Evolutionary conservation across 768 basidiomycete species (phyloP).

Genomic region (Russula abietina): DNA sequence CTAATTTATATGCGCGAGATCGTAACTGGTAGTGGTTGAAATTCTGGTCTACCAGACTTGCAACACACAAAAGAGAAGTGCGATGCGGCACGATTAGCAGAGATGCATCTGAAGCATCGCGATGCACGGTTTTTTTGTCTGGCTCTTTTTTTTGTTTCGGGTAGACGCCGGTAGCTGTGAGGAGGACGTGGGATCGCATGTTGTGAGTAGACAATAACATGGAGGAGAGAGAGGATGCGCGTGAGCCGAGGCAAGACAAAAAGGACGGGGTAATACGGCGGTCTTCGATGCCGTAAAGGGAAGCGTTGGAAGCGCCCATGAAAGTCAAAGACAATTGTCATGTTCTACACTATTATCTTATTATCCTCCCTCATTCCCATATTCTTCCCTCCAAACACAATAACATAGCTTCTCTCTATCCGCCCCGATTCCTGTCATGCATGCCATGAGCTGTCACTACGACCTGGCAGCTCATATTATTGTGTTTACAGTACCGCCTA

Average conservation of each 20-base stretch:
- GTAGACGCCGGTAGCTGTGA: conserved; percentile 7
- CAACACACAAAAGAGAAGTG: too few relatives aligned
- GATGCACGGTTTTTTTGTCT: conserved; percentile 7
- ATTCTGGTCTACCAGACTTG: too few relatives aligned
- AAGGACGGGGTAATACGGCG: conserved; percentile 17
- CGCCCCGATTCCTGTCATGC: background rate
- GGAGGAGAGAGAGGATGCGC: conserved; percentile 10
- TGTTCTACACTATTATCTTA: background rate
- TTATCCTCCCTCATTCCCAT: background rate
- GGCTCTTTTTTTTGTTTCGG: conserved; percentile 13
- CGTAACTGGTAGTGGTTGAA: background rate
- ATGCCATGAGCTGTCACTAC: background rate
- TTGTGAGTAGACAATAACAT: conserved; percentile 16
- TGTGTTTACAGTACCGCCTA: background rate
- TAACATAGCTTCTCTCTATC: background rate
- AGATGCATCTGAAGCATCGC: conserved; percentile 7
- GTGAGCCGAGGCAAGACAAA: conserved; percentile 23
- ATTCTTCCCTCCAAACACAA: background rate
- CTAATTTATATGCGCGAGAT: conserved; percentile 15
- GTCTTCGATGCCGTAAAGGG: conserved; percentile 11
- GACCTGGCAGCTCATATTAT: background rate
- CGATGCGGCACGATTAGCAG: background rate
- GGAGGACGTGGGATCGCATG: conserved; percentile 3
- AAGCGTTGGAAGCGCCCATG: conserved; percentile 1
- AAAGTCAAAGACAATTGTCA: conserved; percentile 20